Evolutionary conservation across 2,329 filamentous ascomycete genomes (phyloP), one percentile per base, ranked within the genome.

Genomic region (Mariannaea sp.): DNA sequence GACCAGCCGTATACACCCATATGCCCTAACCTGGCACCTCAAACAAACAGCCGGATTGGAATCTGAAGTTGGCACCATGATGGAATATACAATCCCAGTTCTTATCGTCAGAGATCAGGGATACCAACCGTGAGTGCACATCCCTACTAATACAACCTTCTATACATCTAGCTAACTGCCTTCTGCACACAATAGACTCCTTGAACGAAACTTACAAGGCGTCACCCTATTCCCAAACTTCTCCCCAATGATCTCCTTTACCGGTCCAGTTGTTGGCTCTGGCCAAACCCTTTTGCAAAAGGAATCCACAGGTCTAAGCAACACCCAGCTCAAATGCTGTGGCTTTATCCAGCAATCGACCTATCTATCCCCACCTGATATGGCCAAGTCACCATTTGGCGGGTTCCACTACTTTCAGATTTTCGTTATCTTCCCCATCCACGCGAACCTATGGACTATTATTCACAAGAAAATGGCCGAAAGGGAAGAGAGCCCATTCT

Each of bases 391-490:
- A 2, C 45, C 27, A 13, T 41, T 7, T 3, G 30, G 27, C 32
- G 45, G 45, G n/a, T 33, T 40, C 14, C 20, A 49, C 3, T 12
- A 26, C 17, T 48, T 48, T n/a, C 16, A 40, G 6, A 26, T 48
- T 17, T 48, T 48, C 14, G 26, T 40, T 4, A 10, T 41, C 45
- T 41, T 49, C 22, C 36, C 36, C n/a, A 41, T 49, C 19, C n/a
- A n/a, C 19, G 13, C 27, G 6, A 12, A 32, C 1, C 36, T 27
- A 8, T 49, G 27, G 17, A 7, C 17, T 7, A 22, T 14, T 7
- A n/a, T 49, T 7, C 33, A 27, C 27, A 48, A 40, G 19, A 40
- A 40, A 13, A 48, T 48, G 36, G 14, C 12, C 9, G 26, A 40
- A 10, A 53, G 29, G 13, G 33, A 24, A 19, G 35, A 41, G 12